phyloP scores from a whole-genome alignment of 805 yeast genomes.

The Diddensiella transvaalensis region DNA sequence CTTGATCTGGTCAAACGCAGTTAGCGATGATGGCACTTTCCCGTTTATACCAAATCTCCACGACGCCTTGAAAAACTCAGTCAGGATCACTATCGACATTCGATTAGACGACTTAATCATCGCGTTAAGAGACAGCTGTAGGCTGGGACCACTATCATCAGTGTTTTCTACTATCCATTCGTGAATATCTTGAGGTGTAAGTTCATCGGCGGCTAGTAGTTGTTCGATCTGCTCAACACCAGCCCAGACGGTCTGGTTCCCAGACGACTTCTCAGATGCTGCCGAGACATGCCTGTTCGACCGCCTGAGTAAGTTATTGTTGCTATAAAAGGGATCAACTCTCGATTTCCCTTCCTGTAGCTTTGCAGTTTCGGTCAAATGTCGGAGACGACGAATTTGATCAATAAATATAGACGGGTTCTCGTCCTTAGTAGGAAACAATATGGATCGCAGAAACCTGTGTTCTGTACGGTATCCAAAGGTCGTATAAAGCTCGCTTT shows the following conservation, averaged over 20 bases:
- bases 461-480: slow-evolving; percentile 2
- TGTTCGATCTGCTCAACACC: background rate
- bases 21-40: slow-evolving; percentile 16
- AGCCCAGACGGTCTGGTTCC: too few relatives aligned
- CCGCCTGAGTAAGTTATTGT: background rate
- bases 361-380: background rate
- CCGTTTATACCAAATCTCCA: slow-evolving; percentile 29
- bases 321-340: background rate
- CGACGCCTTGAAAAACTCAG: slow-evolving; percentile 24
- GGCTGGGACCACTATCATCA: background rate
- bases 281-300: too few relatives aligned
- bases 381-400: slow-evolving; percentile 1
- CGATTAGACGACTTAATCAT: slow-evolving; percentile 2
- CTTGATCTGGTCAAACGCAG: slow-evolving; percentile 26
- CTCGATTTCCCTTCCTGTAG: background rate
- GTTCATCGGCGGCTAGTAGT: background rate
- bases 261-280: background rate
- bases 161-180: background rate
- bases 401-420: slow-evolving; percentile 1
- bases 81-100: slow-evolving; percentile 18
- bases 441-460: background rate
- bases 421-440: background rate
- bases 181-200: background rate
- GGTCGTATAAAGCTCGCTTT: background rate
- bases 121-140: background rate